Evolutionary conservation across 306 rosid species (phyloP).

Genomic region (Castanopsis chinensis): DNA sequence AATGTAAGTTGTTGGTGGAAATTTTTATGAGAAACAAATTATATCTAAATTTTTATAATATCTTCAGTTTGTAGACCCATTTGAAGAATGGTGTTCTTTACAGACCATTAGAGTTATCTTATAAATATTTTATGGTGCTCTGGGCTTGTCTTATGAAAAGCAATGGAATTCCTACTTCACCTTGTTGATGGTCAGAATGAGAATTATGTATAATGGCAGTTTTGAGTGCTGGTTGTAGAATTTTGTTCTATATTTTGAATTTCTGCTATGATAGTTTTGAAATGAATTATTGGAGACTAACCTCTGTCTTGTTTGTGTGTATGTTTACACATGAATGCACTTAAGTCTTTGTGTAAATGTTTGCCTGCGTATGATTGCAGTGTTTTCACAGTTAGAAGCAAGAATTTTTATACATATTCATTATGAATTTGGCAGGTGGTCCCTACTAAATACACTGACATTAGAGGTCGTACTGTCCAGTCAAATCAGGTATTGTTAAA

Average conservation of each 20-base stretch:
- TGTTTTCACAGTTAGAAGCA: conserved; percentile 1
- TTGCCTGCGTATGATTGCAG: neutral
- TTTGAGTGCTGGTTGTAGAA: neutral
- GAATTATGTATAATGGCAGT: neutral
- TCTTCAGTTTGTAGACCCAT: neutral
- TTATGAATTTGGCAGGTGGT: conserved; percentile 61
- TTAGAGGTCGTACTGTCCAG: conserved; percentile 57
- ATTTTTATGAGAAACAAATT: neutral
- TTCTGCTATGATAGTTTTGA: neutral
- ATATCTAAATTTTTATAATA: too few relatives aligned
- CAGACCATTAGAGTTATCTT: neutral
- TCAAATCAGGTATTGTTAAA: conserved; percentile 80
- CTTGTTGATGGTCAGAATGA: neutral
- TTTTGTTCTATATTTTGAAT: neutral
- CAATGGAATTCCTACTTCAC: neutral
- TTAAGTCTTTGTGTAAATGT: neutral
- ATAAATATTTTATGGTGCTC: neutral
- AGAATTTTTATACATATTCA: conserved; percentile 5
- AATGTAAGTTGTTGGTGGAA: neutral
- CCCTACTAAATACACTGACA: conserved; percentile 68
- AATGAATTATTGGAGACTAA: neutral
- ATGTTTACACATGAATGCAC: neutral
- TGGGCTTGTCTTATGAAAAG: neutral
- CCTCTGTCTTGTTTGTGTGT: neutral
- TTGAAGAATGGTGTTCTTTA: neutral